Percentiles rank a stretch among this genome's conserved stretches.
These are phyloP conservation scores for Linderniella brevidens DNA, from an alignment of 257 asterid genomes.

Conservation along the genomic window DNA sequence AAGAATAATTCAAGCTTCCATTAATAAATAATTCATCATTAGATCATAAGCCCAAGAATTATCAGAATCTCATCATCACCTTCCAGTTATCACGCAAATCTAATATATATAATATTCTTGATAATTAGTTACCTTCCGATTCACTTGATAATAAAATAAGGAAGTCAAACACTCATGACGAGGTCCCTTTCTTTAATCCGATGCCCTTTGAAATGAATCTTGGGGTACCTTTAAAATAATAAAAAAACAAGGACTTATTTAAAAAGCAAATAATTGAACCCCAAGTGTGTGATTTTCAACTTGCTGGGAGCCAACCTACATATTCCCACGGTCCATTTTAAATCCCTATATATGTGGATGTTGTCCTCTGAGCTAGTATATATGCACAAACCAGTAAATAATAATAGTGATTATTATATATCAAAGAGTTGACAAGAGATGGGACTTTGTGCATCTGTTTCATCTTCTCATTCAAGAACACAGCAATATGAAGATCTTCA, in stretches of 20 bases:
- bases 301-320: slow-evolving; percentile 19
- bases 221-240: slow-evolving; percentile 25
- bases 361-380: slow-evolving; percentile 8
- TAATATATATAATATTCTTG: too few relatives aligned
- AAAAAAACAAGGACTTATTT: slow-evolving; percentile 14
- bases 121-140: too few relatives aligned
- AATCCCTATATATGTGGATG: slow-evolving; percentile 23
- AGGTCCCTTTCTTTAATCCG: slow-evolving; percentile 11
- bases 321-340: slow-evolving; percentile 26
- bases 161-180: too few relatives aligned
- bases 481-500: slow-evolving; percentile 11
- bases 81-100: too few relatives aligned
- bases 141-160: too few relatives aligned
- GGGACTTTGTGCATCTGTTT: slow-evolving; percentile 44
- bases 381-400: slow-evolving; percentile 13
- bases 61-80: too few relatives aligned
- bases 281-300: slow-evolving; percentile 20
- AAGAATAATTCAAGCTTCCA: too few relatives aligned
- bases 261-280: slow-evolving; percentile 26
- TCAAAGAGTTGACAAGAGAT: slow-evolving; percentile 2
- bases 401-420: neutral
- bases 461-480: slow-evolving; percentile 16
- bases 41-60: too few relatives aligned
- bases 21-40: too few relatives aligned
- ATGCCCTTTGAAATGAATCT: slow-evolving; percentile 75